These are phyloP conservation scores for Podospora appendiculata DNA, from an alignment of 495 filamentous ascomycete species.

Conservation along the genomic window DNA sequence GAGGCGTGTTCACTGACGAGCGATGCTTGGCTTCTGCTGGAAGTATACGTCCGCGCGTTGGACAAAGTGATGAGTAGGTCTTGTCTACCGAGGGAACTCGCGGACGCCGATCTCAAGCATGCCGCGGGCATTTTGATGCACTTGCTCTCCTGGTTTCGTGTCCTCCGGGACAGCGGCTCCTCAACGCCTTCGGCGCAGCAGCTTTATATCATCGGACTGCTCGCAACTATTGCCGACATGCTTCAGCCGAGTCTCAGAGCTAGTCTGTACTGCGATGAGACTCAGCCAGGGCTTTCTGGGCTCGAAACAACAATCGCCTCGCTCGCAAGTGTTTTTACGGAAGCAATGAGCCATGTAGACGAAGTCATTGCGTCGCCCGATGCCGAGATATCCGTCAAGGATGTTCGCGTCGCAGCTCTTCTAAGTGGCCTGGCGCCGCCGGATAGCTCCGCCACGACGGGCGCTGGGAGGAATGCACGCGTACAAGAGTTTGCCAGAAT, in stretches of 20 bases:
- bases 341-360: background rate
- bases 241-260: conserved; percentile 12
- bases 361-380: background rate
- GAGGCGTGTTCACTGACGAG: conserved; percentile 10
- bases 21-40: conserved; percentile 28
- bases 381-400: background rate
- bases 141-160: conserved; percentile 12
- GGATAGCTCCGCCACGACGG: background rate
- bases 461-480: conserved; percentile 2
- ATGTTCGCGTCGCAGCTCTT: background rate
- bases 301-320: background rate
- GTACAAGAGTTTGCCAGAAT: conserved; percentile 25
- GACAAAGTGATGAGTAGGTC: conserved; percentile 10
- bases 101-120: conserved; percentile 14
- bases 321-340: background rate
- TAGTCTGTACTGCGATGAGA: conserved; percentile 2
- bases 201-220: conserved; percentile 10
- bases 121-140: conserved; percentile 11
- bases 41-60: conserved; percentile 30
- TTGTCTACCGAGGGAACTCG: conserved; percentile 21
- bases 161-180: background rate
- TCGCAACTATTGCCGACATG: conserved; percentile 5
- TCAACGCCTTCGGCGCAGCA: conserved; percentile 3
- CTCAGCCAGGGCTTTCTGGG: background rate
- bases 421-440: background rate